Conservation (phyloP, 1,139 yeast species). For the Diutina ranongensis region DNA sequence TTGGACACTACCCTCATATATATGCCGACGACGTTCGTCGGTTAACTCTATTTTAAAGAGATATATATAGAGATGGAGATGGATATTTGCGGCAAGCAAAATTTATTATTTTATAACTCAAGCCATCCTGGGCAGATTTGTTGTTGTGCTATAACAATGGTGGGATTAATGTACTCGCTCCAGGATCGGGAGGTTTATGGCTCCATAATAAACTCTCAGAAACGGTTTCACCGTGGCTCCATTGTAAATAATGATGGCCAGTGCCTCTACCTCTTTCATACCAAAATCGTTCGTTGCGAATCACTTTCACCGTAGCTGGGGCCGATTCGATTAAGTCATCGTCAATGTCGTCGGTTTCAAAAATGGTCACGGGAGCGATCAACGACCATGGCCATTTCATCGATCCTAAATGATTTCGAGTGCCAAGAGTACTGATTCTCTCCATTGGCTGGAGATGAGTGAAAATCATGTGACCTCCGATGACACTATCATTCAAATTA, state of each 20-base stretch:
- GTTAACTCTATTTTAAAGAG: neutral
- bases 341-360: too few species aligned
- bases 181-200: too few species aligned
- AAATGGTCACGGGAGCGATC: too few species aligned
- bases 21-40: neutral
- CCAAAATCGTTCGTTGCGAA: slow-evolving; percentile 4
- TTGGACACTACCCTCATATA: neutral
- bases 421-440: neutral
- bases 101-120: too few species aligned
- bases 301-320: neutral
- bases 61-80: too few species aligned
- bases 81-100: too few species aligned
- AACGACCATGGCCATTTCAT: too few species aligned
- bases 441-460: neutral
- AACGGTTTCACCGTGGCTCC: neutral
- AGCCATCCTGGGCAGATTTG: too few species aligned
- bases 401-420: neutral
- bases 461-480: neutral
- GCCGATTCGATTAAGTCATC: neutral
- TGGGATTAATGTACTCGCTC: too few species aligned
- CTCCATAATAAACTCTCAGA: slow-evolving; percentile 2
- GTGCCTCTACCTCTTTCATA: neutral
- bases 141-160: too few species aligned
- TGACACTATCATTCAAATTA: neutral
- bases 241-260: neutral